A percentile compares a stretch with the other conserved stretches of the same genome.
Conservation (phyloP, 202 grass and related monocot genomes). For the Tripidium arundinaceum region DNA sequence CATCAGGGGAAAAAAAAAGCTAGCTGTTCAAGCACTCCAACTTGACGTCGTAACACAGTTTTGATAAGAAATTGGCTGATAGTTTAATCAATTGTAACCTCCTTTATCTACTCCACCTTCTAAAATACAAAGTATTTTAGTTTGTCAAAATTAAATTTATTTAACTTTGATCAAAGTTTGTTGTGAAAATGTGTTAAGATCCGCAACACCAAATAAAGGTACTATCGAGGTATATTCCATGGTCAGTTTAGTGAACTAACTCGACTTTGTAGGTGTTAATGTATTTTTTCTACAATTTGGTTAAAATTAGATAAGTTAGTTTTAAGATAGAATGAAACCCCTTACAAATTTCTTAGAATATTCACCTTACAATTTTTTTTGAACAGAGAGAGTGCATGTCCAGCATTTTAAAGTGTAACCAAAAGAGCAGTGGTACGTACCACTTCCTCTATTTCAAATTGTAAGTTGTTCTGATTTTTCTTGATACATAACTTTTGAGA, state of each 20-base stretch:
- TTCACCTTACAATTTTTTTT: too few species aligned
- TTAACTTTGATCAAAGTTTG: not conserved
- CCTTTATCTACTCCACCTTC: not conserved
- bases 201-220: not conserved
- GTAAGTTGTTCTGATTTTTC: too few species aligned
- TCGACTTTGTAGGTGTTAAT: not conserved
- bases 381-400: too few species aligned
- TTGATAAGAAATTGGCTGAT: not conserved
- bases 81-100: constrained; percentile 11
- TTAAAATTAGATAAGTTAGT: not conserved
- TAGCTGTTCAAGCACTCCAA: constrained; percentile 25
- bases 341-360: too few species aligned
- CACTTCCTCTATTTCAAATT: too few species aligned
- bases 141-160: not conserved
- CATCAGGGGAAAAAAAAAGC: not conserved
- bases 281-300: not conserved
- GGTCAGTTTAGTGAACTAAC: not conserved
- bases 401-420: too few species aligned
- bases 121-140: too few species aligned
- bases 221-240: not conserved
- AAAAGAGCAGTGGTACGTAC: too few species aligned
- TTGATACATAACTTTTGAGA: too few species aligned
- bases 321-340: not conserved
- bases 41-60: not conserved
- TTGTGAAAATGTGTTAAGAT: not conserved